Evolutionary conservation across 495 filamentous ascomycete genomes (phyloP).

Genomic region (Talaromyces ruber): DNA sequence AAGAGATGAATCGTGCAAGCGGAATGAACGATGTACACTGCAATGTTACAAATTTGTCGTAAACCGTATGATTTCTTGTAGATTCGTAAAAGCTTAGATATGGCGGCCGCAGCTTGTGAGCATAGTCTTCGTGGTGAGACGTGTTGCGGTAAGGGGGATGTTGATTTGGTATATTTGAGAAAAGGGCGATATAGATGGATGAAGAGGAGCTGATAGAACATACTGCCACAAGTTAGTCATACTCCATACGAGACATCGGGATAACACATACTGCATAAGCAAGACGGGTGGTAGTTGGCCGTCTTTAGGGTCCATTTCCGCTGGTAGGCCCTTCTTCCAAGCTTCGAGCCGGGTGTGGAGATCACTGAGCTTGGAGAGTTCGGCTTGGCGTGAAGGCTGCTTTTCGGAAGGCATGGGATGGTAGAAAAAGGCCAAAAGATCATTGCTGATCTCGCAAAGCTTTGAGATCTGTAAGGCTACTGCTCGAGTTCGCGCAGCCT

Average conservation of each 20-base stretch:
- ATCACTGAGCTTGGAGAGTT: slow-evolving; percentile 87
- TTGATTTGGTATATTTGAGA: slow-evolving; percentile 74
- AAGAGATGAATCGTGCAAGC: slow-evolving; percentile 92
- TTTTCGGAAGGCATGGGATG: slow-evolving; percentile 61
- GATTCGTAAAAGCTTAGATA: slow-evolving; percentile 84
- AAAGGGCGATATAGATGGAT: slow-evolving; percentile 97
- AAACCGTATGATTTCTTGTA: slow-evolving; percentile 91
- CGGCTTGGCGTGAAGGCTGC: slow-evolving; percentile 56
- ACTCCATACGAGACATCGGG: neutral
- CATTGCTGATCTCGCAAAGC: slow-evolving; percentile 88
- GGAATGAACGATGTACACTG: slow-evolving; percentile 88
- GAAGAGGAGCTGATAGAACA: slow-evolving; percentile 94
- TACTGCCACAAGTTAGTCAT: slow-evolving; percentile 46
- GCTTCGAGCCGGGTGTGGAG: slow-evolving; percentile 84
- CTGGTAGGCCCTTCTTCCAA: slow-evolving; percentile 81
- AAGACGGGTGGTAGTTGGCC: slow-evolving; percentile 82
- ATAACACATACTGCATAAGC: slow-evolving; percentile 72
- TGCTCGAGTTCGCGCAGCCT: slow-evolving; percentile 76
- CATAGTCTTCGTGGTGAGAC: slow-evolving; percentile 88
- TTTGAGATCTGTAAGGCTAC: slow-evolving; percentile 73
- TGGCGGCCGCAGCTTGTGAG: slow-evolving; percentile 75
- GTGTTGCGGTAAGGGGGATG: slow-evolving; percentile 75
- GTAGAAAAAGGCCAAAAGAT: slow-evolving; percentile 85
- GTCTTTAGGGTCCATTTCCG: slow-evolving; percentile 82
- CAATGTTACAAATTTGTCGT: slow-evolving; percentile 89